Evolutionary conservation across 2,329 filamentous ascomycete species (phyloP).

Genomic region (Talaromyces sp.): DNA sequence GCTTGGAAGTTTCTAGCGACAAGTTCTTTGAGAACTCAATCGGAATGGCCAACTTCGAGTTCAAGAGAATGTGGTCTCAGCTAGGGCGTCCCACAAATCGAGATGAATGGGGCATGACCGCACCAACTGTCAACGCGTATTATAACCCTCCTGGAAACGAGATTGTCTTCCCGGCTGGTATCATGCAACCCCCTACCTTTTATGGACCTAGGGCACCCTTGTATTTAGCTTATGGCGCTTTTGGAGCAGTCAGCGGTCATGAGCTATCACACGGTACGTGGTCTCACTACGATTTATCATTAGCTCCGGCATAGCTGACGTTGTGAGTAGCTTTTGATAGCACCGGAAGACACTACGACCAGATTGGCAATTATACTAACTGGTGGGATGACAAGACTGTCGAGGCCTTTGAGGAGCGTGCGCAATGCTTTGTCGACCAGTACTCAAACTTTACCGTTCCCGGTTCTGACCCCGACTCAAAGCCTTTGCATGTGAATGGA

Average conservation of each 20-base stretch:
- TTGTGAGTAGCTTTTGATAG: constrained; percentile 58
- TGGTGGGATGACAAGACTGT: constrained; percentile 65
- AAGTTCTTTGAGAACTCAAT: constrained; percentile 59
- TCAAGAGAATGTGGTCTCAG: constrained; percentile 53
- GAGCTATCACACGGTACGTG: constrained; percentile 59
- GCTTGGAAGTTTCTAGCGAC: constrained; percentile 49
- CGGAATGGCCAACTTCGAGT: constrained; percentile 48
- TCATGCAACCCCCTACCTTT: constrained; percentile 67
- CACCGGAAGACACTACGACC: constrained; percentile 61
- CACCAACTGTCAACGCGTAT: constrained; percentile 62
- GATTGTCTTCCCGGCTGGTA: constrained; percentile 66
- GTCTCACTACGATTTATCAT: no score
- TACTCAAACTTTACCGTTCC: constrained; percentile 59
- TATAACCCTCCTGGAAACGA: constrained; percentile 63
- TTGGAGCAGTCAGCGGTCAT: constrained; percentile 64
- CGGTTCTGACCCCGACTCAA: constrained; percentile 48
- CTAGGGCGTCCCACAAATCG: constrained; percentile 60
- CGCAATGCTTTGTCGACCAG: constrained; percentile 66
- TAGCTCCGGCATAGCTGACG: not conserved
- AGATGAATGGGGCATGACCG: constrained; percentile 59
- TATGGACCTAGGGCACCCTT: constrained; percentile 56
- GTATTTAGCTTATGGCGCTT: constrained; percentile 66
- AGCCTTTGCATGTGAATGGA: constrained; percentile 60
- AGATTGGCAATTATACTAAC: constrained; percentile 60
- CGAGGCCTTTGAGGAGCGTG: constrained; percentile 54